phyloP scores from a whole-genome alignment of 305 asterid species.

The Fraxinus floribunda region DNA sequence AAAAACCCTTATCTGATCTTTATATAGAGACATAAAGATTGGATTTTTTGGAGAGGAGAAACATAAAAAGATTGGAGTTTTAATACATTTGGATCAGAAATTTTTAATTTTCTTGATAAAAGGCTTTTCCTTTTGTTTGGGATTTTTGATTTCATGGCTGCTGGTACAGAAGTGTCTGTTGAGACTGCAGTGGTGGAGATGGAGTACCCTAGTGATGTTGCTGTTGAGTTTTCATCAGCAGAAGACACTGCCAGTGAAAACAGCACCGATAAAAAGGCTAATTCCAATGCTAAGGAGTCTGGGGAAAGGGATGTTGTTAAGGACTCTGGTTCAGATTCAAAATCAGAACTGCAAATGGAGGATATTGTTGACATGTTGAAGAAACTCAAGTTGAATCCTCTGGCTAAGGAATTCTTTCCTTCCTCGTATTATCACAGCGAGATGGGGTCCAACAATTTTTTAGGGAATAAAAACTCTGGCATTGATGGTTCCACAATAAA shows the following conservation, averaged over 20 bases:
- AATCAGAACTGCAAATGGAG: slow-evolving; percentile 66
- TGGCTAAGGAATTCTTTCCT: slow-evolving; percentile 88
- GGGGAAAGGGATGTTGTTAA: slow-evolving; percentile 43
- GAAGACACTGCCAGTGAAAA: slow-evolving; percentile 23
- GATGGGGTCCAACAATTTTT: slow-evolving; percentile 47
- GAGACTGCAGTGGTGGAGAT: slow-evolving; percentile 58
- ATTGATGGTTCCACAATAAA: slow-evolving; percentile 53
- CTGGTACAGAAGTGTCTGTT: slow-evolving; percentile 72
- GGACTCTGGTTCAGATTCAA: slow-evolving; percentile 49
- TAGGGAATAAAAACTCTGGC: slow-evolving; percentile 45
- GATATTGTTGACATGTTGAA: slow-evolving; percentile 70
- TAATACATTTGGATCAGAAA: slow-evolving; percentile 21
- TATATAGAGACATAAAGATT: slow-evolving; percentile 33
- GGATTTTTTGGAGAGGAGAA: slow-evolving; percentile 32
- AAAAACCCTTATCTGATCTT: slow-evolving; percentile 39
- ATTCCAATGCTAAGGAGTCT: slow-evolving; percentile 40
- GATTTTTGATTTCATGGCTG: slow-evolving; percentile 62
- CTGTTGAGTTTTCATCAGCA: slow-evolving; percentile 43
- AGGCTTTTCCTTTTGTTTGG: slow-evolving; percentile 26
- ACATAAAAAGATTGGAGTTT: slow-evolving; percentile 24
- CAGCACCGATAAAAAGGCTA: slow-evolving; percentile 28
- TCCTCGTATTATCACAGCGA: slow-evolving; percentile 62
- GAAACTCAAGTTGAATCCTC: slow-evolving; percentile 77
- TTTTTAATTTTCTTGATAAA: slow-evolving; percentile 15
- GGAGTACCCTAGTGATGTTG: slow-evolving; percentile 35